A percentile compares a stretch with the other conserved stretches of the same genome.
These are phyloP conservation scores for Bullera alba DNA, from an alignment of 768 basidiomycete genomes.

Conservation along the genomic window DNA sequence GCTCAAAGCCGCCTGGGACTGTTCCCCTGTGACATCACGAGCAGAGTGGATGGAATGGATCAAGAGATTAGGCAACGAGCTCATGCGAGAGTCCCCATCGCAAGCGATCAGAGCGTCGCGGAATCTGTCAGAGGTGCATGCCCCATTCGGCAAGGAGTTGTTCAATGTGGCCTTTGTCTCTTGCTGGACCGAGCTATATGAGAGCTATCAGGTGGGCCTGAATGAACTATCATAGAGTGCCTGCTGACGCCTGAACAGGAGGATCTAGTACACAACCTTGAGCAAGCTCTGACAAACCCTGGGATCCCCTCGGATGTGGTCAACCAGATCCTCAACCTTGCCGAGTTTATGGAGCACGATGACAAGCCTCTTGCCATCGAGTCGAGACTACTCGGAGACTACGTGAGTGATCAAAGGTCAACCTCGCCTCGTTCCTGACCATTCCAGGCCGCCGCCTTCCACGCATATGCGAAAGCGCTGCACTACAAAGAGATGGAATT, in stretches of 20 bases:
- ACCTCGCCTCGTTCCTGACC: slow-evolving; percentile 3
- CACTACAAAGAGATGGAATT: slow-evolving; percentile 99
- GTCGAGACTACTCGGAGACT: slow-evolving; percentile 83
- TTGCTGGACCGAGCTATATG: slow-evolving; percentile 93
- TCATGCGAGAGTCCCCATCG: slow-evolving; percentile 97
- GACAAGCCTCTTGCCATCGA: slow-evolving; percentile 93
- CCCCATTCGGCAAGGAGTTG: slow-evolving; percentile 82
- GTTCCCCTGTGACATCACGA: slow-evolving; percentile 62
- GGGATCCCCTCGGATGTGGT: slow-evolving; percentile 79
- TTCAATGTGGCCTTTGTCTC: slow-evolving; percentile 98
- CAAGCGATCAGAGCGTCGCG: slow-evolving; percentile 96
- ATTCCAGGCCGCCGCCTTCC: slow-evolving; percentile 68
- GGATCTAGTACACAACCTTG: slow-evolving; percentile 84
- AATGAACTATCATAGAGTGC: background rate
- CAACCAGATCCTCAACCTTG: slow-evolving; percentile 81
- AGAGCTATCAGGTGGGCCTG: slow-evolving; percentile 78
- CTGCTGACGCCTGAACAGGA: slow-evolving; percentile 55
- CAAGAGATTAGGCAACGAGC: slow-evolving; percentile 81
- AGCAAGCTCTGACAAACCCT: slow-evolving; percentile 66
- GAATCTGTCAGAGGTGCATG: slow-evolving; percentile 83
- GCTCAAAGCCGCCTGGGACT: slow-evolving; percentile 94
- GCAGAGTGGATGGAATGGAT: slow-evolving; percentile 93
- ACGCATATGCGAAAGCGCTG: slow-evolving; percentile 92
- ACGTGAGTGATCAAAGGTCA: slow-evolving; percentile 45
- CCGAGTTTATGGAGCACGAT: slow-evolving; percentile 99